phyloP scores from a whole-genome alignment of 805 yeast species.

The Candida caryicola region DNA sequence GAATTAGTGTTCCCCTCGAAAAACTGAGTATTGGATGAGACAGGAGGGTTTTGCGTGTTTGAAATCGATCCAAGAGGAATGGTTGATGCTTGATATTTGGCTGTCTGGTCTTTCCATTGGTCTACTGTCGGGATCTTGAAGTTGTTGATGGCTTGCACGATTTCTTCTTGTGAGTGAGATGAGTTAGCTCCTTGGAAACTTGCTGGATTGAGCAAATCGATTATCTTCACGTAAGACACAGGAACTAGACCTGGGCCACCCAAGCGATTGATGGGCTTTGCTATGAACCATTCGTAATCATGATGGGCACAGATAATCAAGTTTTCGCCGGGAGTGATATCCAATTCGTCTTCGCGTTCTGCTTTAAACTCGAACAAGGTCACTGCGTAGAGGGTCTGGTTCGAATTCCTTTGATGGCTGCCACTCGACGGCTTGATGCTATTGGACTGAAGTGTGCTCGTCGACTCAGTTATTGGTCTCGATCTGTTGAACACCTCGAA shows the following conservation, averaged over 20 bases:
- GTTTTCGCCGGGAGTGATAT: constrained; percentile 81
- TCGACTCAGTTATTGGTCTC: constrained; percentile 30
- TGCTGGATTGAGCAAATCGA: constrained; percentile 59
- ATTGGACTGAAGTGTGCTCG: constrained; percentile 2
- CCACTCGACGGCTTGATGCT: constrained; percentile 1
- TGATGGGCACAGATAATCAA: constrained; percentile 94
- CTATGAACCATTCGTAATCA: constrained; percentile 95
- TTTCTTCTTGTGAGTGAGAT: constrained; percentile 42
- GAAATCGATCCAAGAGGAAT: constrained; percentile 62
- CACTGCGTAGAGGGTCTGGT: constrained; percentile 70
- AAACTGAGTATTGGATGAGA: constrained; percentile 36
- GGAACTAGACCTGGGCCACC: constrained; percentile 99
- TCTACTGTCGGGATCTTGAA: constrained; percentile 88
- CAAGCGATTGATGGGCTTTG: constrained; percentile 88
- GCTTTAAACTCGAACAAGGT: constrained; percentile 86
- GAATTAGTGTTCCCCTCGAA: constrained; percentile 24
- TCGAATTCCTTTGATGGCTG: constrained; percentile 20
- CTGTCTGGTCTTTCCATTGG: constrained; percentile 90
- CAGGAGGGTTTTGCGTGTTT: constrained; percentile 23
- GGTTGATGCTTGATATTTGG: constrained; percentile 87
- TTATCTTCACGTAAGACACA: constrained; percentile 79
- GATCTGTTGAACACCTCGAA: constrained; percentile 76
- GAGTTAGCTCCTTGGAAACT: constrained; percentile 47
- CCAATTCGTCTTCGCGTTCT: constrained; percentile 78
- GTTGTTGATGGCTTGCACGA: constrained; percentile 49